Evolutionary conservation across 305 asterid genomes (phyloP).

Genomic region (Salvia sclarea): DNA sequence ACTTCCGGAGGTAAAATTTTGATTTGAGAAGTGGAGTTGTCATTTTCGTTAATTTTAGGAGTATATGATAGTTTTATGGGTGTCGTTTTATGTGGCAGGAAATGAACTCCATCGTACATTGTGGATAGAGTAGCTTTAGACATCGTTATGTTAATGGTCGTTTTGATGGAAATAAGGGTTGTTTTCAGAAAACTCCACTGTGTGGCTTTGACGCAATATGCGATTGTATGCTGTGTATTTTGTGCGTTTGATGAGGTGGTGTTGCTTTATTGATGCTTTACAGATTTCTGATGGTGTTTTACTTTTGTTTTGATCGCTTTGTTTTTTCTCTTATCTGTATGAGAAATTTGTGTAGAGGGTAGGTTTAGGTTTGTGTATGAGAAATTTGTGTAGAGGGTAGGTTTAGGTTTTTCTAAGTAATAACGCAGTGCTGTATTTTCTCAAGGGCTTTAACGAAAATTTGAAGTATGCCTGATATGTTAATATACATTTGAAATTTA

Average conservation of each 20-base stretch:
- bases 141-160: background rate
- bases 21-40: background rate
- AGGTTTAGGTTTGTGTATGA: background rate
- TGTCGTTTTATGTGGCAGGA: conserved; percentile 17
- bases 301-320: background rate
- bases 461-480: conserved; percentile 1
- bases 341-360: background rate
- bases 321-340: background rate
- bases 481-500: conserved; percentile 6
- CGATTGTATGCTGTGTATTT: background rate
- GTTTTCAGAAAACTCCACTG: background rate
- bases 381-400: background rate
- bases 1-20: conserved; percentile 63
- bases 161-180: background rate
- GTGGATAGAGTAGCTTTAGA: background rate
- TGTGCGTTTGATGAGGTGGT: conserved; percentile 11
- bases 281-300: background rate
- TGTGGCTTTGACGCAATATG: background rate
- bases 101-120: background rate
- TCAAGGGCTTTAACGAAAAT: background rate
- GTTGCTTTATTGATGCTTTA: background rate
- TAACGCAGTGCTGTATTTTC: background rate
- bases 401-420: background rate
- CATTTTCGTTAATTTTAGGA: background rate
- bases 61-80: background rate